Conservation (phyloP, 257 asterid genomes). For the Nicotiana otophora region DNA sequence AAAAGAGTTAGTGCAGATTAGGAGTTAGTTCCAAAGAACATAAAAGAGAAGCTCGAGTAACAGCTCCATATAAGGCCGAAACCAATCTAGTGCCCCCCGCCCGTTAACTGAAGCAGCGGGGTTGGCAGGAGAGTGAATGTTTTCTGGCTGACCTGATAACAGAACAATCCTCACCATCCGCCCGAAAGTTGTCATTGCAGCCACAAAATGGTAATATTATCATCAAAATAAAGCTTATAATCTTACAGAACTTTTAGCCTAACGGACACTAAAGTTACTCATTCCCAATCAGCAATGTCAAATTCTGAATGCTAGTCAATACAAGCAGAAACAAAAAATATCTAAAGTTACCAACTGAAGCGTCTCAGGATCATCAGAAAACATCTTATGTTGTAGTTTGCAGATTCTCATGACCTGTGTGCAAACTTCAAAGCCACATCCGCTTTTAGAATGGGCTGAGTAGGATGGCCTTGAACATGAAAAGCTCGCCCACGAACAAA, state of each 20-base stretch:
- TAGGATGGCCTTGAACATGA: neutral
- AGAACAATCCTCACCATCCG: too few species aligned
- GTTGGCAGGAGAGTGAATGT: too few species aligned
- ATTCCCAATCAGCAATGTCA: conserved; percentile 2
- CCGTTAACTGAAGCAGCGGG: too few species aligned
- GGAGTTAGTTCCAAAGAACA: too few species aligned
- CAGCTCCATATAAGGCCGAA: too few species aligned
- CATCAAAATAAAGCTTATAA: neutral
- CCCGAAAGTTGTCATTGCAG: too few species aligned
- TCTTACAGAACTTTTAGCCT: neutral
- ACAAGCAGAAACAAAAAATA: conserved; percentile 7
- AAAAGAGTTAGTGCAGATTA: too few species aligned
- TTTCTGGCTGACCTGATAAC: too few species aligned
- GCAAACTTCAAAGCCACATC: neutral
- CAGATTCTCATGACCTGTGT: neutral
- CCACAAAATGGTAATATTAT: too few species aligned
- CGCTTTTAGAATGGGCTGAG: neutral
- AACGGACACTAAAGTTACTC: neutral
- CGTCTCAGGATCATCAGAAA: neutral
- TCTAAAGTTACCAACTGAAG: conserved; percentile 16
- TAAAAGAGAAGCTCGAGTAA: too few species aligned
- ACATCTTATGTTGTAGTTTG: conserved; percentile 8
- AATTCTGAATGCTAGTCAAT: conserved; percentile 8
- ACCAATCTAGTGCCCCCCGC: too few species aligned
- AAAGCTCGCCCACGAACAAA: conserved; percentile 9